Percentiles rank a stretch among this genome's conserved stretches.
Evolutionary conservation across 495 filamentous ascomycete species (phyloP).

Genomic region (Penicillium angulare): DNA sequence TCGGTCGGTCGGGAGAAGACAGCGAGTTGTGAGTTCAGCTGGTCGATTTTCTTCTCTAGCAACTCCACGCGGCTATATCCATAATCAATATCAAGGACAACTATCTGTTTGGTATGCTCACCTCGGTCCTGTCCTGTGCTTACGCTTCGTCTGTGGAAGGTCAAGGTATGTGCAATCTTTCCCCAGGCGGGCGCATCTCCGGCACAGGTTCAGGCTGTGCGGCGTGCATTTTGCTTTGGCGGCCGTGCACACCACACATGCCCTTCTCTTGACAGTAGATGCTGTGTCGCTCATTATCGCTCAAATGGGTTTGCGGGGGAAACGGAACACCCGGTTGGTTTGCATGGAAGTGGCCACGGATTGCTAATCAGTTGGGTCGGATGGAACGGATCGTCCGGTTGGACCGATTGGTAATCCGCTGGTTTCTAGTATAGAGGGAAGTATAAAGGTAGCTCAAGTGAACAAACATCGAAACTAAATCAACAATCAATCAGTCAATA

Average conservation of each 20-base stretch:
- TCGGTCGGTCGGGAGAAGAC: slow-evolving; percentile 10
- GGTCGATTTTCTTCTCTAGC: slow-evolving; percentile 18
- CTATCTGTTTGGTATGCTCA: slow-evolving; percentile 1
- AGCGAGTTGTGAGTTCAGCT: slow-evolving; percentile 13
- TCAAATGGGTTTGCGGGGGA: background rate
- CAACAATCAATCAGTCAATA: background rate
- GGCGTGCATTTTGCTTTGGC: slow-evolving; percentile 24
- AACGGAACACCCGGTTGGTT: slow-evolving; percentile 12
- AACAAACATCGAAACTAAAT: background rate
- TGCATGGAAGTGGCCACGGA: background rate
- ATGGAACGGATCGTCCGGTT: slow-evolving; percentile 15
- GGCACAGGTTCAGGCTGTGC: slow-evolving; percentile 15
- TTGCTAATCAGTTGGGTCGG: slow-evolving; percentile 3
- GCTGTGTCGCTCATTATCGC: slow-evolving; percentile 6
- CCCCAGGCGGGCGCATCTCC: slow-evolving; percentile 25
- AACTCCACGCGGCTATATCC: slow-evolving; percentile 19
- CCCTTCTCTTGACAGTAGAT: slow-evolving; percentile 17
- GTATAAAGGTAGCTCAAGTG: too few species aligned
- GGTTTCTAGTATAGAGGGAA: slow-evolving; percentile 4
- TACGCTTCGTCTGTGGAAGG: slow-evolving; percentile 24
- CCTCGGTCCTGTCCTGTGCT: slow-evolving; percentile 14
- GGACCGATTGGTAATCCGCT: slow-evolving; percentile 8
- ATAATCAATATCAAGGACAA: slow-evolving; percentile 6
- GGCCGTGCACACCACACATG: slow-evolving; percentile 22
- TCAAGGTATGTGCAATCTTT: slow-evolving; percentile 27